Conservation (phyloP, 1,139 yeast genomes). For the Arxiozyma heterogenica region DNA sequence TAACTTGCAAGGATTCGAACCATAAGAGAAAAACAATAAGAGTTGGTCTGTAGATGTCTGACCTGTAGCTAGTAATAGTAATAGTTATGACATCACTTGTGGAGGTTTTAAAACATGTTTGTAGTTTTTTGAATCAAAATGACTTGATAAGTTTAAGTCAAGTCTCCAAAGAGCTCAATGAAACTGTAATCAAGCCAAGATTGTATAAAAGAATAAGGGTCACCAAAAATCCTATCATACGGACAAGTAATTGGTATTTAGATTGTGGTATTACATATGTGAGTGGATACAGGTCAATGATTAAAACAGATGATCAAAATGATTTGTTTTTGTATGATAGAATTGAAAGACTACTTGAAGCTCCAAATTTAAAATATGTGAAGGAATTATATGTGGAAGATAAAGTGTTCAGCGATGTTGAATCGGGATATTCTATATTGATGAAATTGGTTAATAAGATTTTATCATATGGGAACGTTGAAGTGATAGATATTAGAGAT, state of each 20-base stretch:
- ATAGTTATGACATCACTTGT: not conserved
- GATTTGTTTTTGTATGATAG: conserved; percentile 31
- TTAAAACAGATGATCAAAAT: conserved; percentile 28
- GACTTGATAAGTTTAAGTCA: conserved; percentile 19
- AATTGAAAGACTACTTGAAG: conserved; percentile 21
- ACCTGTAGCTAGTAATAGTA: not conserved
- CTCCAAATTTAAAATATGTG: conserved; percentile 9
- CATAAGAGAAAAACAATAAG: not conserved
- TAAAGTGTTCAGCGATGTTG: conserved; percentile 19
- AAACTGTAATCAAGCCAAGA: conserved; percentile 14
- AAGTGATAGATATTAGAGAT: conserved; percentile 18
- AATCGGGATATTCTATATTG: conserved; percentile 14
- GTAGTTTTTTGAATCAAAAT: conserved; percentile 25
- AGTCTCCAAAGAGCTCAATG: conserved; percentile 11
- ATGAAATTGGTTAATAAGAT: conserved; percentile 14
- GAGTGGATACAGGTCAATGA: conserved; percentile 23
- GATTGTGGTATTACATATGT: conserved; percentile 28
- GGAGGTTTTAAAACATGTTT: not conserved
- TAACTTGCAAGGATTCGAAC: not conserved
- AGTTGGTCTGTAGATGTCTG: not conserved
- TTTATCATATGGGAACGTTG: conserved; percentile 10
- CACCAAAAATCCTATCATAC: conserved; percentile 24
- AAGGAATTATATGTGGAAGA: conserved; percentile 19
- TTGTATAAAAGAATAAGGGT: conserved; percentile 28
- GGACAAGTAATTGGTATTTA: conserved; percentile 24